Evolutionary conservation across 1,139 yeast species (phyloP).

Genomic region (Yamadazyma atmosphaerica): DNA sequence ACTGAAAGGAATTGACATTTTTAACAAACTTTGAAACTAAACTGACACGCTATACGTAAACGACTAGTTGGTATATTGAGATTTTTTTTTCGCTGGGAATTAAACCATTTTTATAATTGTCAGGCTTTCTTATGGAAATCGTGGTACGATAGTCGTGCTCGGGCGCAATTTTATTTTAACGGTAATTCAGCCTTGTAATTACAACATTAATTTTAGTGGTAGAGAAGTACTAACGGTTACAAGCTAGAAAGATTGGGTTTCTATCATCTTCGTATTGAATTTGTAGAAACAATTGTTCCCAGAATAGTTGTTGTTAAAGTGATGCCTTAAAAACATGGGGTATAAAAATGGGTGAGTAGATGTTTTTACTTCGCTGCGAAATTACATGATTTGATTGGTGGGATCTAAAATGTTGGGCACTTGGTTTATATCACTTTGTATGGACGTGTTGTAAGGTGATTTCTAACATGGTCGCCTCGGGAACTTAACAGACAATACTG

Average conservation of each 20-base stretch:
- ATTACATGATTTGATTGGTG: slow-evolving; percentile 1
- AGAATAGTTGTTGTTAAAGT: background rate
- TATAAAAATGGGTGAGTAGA: background rate
- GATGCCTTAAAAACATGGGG: background rate
- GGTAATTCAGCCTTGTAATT: too few species aligned
- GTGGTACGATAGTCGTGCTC: slow-evolving; percentile 1
- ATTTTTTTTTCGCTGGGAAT: slow-evolving; percentile 1
- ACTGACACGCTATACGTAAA: background rate
- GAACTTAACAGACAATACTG: too few species aligned
- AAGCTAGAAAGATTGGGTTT: background rate
- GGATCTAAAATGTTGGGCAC: slow-evolving; percentile 1
- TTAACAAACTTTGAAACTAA: background rate
- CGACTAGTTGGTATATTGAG: background rate
- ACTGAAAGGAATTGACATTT: slow-evolving; percentile 60
- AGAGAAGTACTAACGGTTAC: too few species aligned
- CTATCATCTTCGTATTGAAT: too few species aligned
- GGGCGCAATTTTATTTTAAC: background rate
- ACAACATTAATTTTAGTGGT: too few species aligned
- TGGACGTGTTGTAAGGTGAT: background rate
- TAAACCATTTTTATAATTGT: slow-evolving; percentile 1
- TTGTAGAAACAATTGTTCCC: background rate
- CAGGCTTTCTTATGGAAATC: background rate
- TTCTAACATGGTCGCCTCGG: too few species aligned
- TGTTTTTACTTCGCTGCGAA: background rate
- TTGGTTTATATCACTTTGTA: too few species aligned